Evolutionary conservation across 805 yeast genomes (phyloP).

Genomic region (Barnettozyma vustinii): DNA sequence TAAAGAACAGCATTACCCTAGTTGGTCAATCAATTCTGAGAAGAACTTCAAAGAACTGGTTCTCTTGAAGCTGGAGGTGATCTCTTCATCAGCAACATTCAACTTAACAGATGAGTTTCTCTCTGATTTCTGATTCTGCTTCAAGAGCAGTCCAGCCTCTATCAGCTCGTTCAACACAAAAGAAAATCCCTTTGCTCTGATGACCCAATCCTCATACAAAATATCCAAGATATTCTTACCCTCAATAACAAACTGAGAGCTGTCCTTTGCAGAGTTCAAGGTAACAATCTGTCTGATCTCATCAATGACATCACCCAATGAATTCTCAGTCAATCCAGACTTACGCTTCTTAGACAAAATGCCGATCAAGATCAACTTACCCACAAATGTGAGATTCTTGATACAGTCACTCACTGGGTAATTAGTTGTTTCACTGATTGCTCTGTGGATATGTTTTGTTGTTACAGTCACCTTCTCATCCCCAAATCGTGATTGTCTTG

Average conservation of each 20-base stretch:
- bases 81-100: constrained; percentile 66
- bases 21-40: constrained; percentile 7
- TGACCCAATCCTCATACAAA: constrained; percentile 30
- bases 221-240: constrained; percentile 30
- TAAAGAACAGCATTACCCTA: neutral
- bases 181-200: constrained; percentile 56
- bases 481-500: constrained; percentile 27
- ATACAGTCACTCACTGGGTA: constrained; percentile 66
- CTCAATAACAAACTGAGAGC: constrained; percentile 24
- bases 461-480: constrained; percentile 45
- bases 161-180: constrained; percentile 61
- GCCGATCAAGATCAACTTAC: constrained; percentile 70
- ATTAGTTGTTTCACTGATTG: constrained; percentile 71
- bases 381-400: constrained; percentile 53
- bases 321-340: constrained; percentile 63
- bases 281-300: constrained; percentile 57
- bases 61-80: constrained; percentile 50
- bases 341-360: constrained; percentile 59
- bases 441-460: constrained; percentile 70
- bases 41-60: constrained; percentile 39
- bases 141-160: constrained; percentile 72
- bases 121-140: constrained; percentile 61
- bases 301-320: constrained; percentile 72
- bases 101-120: constrained; percentile 60
- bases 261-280: constrained; percentile 28